A percentile compares a stretch with the other conserved stretches of the same genome.
Conservation (phyloP, 306 rosid species). For the Acacia acuminata region DNA sequence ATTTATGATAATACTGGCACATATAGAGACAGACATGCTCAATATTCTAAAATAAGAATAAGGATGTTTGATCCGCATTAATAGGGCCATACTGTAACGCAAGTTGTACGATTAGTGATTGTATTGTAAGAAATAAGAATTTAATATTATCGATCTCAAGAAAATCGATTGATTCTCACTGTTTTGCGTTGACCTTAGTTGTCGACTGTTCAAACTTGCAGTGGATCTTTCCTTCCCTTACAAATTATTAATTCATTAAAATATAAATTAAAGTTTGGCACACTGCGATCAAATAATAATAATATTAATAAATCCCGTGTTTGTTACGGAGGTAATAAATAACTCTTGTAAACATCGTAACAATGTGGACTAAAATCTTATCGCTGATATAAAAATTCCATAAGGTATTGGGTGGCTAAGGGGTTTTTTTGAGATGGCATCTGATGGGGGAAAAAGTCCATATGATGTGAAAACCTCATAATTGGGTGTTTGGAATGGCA, state of each 20-base stretch:
- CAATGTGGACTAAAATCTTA: neutral
- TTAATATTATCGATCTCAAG: neutral
- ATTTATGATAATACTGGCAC: neutral
- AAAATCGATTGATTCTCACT: conserved; percentile 36
- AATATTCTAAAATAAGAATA: conserved; percentile 51
- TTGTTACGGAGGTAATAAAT: neutral
- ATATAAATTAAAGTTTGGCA: neutral
- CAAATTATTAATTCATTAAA: neutral
- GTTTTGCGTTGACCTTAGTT: conserved; percentile 61
- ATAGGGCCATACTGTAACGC: conserved; percentile 59
- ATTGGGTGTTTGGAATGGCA: too few relatives aligned
- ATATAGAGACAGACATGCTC: conserved; percentile 80
- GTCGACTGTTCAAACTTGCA: conserved; percentile 20
- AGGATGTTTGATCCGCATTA: conserved; percentile 65
- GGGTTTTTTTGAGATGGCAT: too few relatives aligned
- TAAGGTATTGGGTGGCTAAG: too few relatives aligned
- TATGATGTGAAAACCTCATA: too few relatives aligned
- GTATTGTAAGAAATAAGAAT: conserved; percentile 23
- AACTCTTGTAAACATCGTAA: too few relatives aligned
- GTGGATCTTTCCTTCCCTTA: conserved; percentile 42
- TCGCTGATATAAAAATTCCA: too few relatives aligned
- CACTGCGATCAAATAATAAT: neutral
- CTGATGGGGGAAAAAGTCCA: too few relatives aligned
- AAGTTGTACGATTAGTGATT: conserved; percentile 21
- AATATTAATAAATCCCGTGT: too few relatives aligned